Percentiles rank a stretch among this genome's conserved stretches.
These are phyloP conservation scores for Ogataea philodendri DNA, from an alignment of 805 yeast species.

Conservation along the genomic window DNA sequence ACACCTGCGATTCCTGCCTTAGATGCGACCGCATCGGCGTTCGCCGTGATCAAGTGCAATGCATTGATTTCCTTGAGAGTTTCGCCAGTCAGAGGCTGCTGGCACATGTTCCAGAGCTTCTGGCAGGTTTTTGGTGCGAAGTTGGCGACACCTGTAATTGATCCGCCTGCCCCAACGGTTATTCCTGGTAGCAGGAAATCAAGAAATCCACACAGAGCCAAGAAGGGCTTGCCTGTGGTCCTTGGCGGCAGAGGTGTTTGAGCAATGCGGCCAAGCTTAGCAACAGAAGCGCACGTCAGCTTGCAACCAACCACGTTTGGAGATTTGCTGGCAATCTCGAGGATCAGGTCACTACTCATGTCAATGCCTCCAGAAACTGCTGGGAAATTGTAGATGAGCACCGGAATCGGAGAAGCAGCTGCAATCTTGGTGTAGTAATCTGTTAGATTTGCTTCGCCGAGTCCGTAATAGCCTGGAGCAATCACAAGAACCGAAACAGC, in stretches of 20 bases:
- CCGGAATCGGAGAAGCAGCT: conserved; percentile 34
- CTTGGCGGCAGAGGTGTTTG: conserved; percentile 10
- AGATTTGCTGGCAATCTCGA: conserved; percentile 9
- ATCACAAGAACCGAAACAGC: conserved; percentile 37
- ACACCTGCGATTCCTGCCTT: conserved; percentile 19
- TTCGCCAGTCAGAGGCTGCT: conserved; percentile 6
- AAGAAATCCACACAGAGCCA: conserved; percentile 18
- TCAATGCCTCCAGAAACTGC: conserved; percentile 37
- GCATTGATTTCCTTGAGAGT: conserved; percentile 10
- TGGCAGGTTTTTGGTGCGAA: conserved; percentile 22
- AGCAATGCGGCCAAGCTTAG: conserved; percentile 18
- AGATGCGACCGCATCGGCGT: conserved; percentile 20
- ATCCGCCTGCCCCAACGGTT: conserved; percentile 18
- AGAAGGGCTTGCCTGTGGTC: conserved; percentile 13
- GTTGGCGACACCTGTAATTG: conserved; percentile 21
- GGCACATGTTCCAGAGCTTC: conserved; percentile 15
- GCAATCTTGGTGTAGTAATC: conserved; percentile 35
- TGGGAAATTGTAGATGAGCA: conserved; percentile 38
- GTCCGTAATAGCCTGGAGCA: conserved; percentile 38
- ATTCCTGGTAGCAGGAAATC: conserved; percentile 19
- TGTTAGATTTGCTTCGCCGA: conserved; percentile 33
- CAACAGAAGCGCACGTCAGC: conserved; percentile 19
- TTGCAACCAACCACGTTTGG: conserved; percentile 18
- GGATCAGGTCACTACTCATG: conserved; percentile 17
- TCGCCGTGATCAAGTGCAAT: conserved; percentile 15